Evolutionary conservation across 2,329 filamentous ascomycete species (phyloP).

Genomic region (Penicillium sp.): DNA sequence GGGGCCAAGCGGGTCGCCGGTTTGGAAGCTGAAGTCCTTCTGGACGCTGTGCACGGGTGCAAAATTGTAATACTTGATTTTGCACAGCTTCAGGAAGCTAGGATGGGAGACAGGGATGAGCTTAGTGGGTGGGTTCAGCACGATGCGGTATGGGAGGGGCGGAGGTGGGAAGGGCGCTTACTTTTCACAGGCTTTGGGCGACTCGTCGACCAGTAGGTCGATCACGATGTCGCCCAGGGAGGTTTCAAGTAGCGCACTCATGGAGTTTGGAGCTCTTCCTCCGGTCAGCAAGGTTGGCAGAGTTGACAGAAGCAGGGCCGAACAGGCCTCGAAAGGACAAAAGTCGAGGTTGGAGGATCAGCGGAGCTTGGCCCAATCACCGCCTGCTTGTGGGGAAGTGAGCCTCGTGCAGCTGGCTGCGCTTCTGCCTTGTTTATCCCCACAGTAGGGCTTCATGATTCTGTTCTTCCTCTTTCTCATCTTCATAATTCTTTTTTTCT

Average conservation of each 20-base stretch:
- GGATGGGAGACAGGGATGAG: conserved; percentile 37
- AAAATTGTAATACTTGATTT: conserved; percentile 99
- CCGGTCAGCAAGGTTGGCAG: not conserved
- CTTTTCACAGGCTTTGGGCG: conserved; percentile 94
- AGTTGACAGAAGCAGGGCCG: not conserved
- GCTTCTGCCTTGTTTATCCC: conserved; percentile 1
- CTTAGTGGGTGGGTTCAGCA: conserved; percentile 61
- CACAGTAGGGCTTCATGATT: not conserved
- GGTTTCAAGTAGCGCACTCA: conserved; percentile 94
- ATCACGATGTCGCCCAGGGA: conserved; percentile 93
- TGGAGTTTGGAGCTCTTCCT: conserved; percentile 40
- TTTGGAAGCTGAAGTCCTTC: conserved; percentile 94
- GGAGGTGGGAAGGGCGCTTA: conserved; percentile 53
- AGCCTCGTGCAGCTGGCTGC: conserved; percentile 2
- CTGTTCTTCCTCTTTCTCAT: not conserved
- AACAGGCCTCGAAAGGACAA: not conserved
- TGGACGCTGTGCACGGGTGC: conserved; percentile 89
- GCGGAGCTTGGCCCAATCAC: conserved; percentile 26
- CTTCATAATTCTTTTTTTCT: not conserved
- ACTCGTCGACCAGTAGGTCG: conserved; percentile 84
- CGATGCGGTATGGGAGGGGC: conserved; percentile 16
- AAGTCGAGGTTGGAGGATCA: conserved; percentile 10
- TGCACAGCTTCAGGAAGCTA: conserved; percentile 98
- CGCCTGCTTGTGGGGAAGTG: conserved; percentile 6
- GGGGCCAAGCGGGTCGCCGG: conserved; percentile 89